Evolutionary conservation across 805 yeast species (phyloP).

Genomic region (Ogataea angusta): DNA sequence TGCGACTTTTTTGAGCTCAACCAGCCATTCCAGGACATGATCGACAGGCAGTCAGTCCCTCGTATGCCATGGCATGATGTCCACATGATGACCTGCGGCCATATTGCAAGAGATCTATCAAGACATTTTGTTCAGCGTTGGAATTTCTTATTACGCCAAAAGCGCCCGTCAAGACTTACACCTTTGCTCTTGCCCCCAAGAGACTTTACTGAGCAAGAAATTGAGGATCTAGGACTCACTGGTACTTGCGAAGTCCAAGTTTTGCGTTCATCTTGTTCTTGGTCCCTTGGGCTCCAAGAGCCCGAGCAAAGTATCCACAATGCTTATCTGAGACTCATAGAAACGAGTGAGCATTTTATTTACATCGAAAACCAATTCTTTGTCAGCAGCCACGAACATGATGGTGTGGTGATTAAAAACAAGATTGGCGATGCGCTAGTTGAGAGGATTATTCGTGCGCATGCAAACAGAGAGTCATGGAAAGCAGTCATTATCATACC

Average conservation of each 20-base stretch:
- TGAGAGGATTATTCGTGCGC: slow-evolving; percentile 91
- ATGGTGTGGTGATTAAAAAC: slow-evolving; percentile 80
- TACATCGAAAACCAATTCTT: slow-evolving; percentile 96
- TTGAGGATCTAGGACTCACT: slow-evolving; percentile 53
- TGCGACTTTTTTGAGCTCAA: slow-evolving; percentile 80
- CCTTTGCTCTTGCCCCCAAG: slow-evolving; percentile 92
- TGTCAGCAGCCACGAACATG: slow-evolving; percentile 81
- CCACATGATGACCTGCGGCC: slow-evolving; percentile 93
- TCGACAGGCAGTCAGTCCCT: slow-evolving; percentile 74
- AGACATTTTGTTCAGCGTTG: slow-evolving; percentile 97
- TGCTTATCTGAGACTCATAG: slow-evolving; percentile 88
- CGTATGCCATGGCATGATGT: slow-evolving; percentile 99
- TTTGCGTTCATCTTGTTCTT: slow-evolving; percentile 81
- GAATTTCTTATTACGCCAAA: slow-evolving; percentile 90
- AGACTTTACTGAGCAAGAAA: slow-evolving; percentile 73
- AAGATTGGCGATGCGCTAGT: slow-evolving; percentile 95
- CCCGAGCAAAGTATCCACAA: slow-evolving; percentile 88
- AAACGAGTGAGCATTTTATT: slow-evolving; percentile 86
- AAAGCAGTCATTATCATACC: slow-evolving; percentile 90
- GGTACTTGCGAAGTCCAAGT: slow-evolving; percentile 94
- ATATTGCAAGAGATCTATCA: slow-evolving; percentile 86
- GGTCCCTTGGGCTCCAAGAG: slow-evolving; percentile 89
- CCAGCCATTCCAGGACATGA: slow-evolving; percentile 88
- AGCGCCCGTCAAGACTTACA: slow-evolving; percentile 90
- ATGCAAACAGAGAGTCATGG: slow-evolving; percentile 75